These are phyloP conservation scores for Cordyceps cateniannulata DNA, from an alignment of 2,329 filamentous ascomycete genomes.

Conservation along the genomic window DNA sequence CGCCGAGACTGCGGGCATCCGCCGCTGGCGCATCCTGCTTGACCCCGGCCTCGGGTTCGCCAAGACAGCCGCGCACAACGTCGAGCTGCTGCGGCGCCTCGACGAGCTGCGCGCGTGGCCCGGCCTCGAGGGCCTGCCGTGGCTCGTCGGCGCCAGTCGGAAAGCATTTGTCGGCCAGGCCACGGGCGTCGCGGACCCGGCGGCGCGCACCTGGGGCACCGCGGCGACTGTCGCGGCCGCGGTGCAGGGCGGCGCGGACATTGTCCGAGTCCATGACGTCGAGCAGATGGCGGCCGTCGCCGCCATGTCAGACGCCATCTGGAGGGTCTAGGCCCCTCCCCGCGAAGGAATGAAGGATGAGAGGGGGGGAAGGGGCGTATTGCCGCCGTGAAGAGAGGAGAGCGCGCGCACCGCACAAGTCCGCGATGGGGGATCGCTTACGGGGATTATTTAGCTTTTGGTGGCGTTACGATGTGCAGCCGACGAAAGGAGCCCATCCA, in stretches of 20 bases:
- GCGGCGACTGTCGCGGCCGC: constrained; percentile 82
- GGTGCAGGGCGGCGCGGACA: constrained; percentile 80
- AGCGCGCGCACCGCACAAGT: neutral
- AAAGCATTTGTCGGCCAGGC: constrained; percentile 84
- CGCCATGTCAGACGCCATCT: constrained; percentile 90
- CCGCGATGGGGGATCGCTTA: too few species aligned
- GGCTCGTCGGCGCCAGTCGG: constrained; percentile 82
- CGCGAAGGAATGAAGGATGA: too few species aligned
- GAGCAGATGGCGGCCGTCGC: constrained; percentile 77
- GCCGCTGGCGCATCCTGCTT: constrained; percentile 89
- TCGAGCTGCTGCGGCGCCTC: constrained; percentile 67
- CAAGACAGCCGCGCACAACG: constrained; percentile 74
- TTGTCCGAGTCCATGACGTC: constrained; percentile 89
- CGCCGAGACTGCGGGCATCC: constrained; percentile 73
- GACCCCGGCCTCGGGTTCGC: constrained; percentile 95
- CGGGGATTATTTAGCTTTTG: too few species aligned
- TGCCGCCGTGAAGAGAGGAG: neutral
- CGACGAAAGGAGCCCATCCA: too few species aligned
- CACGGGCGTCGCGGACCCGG: constrained; percentile 66
- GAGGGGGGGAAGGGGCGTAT: neutral
- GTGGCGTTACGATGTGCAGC: neutral
- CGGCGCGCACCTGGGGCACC: constrained; percentile 74
- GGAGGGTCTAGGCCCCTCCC: constrained; percentile 41
- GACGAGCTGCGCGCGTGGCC: constrained; percentile 58
- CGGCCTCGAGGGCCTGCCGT: constrained; percentile 65